Evolutionary conservation across 176 grass and related monocot genomes (phyloP).

Genomic region (Rhynchospora tenuis): DNA sequence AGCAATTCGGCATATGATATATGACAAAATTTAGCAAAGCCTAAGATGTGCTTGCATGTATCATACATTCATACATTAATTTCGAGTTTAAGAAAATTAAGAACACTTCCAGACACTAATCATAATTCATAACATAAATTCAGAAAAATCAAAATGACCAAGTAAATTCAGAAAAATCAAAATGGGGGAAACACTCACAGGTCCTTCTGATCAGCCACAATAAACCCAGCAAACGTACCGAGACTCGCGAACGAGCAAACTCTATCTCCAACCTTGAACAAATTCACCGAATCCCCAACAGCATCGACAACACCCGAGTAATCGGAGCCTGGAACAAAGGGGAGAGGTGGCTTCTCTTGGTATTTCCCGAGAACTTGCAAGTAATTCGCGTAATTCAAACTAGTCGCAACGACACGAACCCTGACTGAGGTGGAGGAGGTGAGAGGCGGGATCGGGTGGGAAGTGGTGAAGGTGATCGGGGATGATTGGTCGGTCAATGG

Average conservation of each 20-base stretch:
- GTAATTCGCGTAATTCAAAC: slow-evolving; percentile 81
- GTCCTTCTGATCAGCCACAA: slow-evolving; percentile 59
- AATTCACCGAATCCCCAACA: slow-evolving; percentile 47
- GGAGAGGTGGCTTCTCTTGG: slow-evolving; percentile 68
- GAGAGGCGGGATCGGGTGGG: slow-evolving; percentile 39
- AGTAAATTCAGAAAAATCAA: not conserved
- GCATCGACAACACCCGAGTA: slow-evolving; percentile 82
- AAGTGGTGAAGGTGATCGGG: slow-evolving; percentile 39
- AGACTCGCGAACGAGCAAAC: slow-evolving; percentile 51
- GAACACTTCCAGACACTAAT: not conserved
- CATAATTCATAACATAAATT: not conserved
- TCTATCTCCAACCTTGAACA: slow-evolving; percentile 53
- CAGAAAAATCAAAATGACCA: not conserved
- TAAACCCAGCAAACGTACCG: slow-evolving; percentile 62
- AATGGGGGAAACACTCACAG: slow-evolving; percentile 34
- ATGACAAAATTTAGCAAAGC: not conserved
- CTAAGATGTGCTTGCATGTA: not conserved
- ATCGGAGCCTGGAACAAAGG: slow-evolving; percentile 72
- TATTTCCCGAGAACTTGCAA: slow-evolving; percentile 86
- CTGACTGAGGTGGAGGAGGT: slow-evolving; percentile 53
- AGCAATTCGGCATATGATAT: not conserved
- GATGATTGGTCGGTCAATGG: slow-evolving; percentile 35
- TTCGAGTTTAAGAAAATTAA: not conserved
- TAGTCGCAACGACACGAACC: slow-evolving; percentile 59
- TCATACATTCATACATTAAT: not conserved